Base-by-base conservation (phyloP, 1,284 basidiomycete genomes). In the Trichosporon sp. region DNA sequence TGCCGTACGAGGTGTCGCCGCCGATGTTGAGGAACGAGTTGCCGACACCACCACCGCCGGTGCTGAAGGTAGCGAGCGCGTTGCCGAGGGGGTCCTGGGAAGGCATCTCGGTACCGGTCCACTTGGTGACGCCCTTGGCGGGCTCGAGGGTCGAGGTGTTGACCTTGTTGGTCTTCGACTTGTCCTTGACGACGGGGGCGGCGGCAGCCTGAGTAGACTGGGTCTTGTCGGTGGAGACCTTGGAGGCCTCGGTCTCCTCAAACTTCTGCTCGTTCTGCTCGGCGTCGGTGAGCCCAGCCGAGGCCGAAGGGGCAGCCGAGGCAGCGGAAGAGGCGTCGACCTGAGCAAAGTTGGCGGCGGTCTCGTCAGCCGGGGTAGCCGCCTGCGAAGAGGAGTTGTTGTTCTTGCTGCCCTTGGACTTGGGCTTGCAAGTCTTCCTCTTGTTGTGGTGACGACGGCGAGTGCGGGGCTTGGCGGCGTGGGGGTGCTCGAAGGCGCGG, bases 121-220 rank as follows among this genome's bases (percentile, higher is more conserved):
- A 60, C 59, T 60, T 60, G 44, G 31, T 40, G 13, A 60, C 59
- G 8, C 23, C 59, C 21, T 46, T 33, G 31, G 59, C 59, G 10
- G 33, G 29, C 31, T 49, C 59, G 29, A 49, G 46, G 21, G 34
- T 32, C 2, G 59, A 46, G 21, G 59, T 60, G 59, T 60, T 60
- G 44, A 60, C 44, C 19, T 25, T 32, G n/a, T 34, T 36, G 56
- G 33, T 57, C 21, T 33, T 23, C 29, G 44, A 29, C 21, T 31
- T 25, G 19, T 33, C 32, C 21, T 33, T 52, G 32, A 32, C 23
- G 23, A 31, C 46, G 14, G 31, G n/a, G 13, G 23, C 59, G 32
- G 59, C 59, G 13, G 44, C 44, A 16, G 59, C 44, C 58, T 59
- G 25, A 13, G 44, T 46, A 7, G 32, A 49, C n/a, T 8, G 7